These are phyloP conservation scores for Dianthus caryophyllus DNA, from an alignment of 148 eudicot species.

Conservation along the genomic window DNA sequence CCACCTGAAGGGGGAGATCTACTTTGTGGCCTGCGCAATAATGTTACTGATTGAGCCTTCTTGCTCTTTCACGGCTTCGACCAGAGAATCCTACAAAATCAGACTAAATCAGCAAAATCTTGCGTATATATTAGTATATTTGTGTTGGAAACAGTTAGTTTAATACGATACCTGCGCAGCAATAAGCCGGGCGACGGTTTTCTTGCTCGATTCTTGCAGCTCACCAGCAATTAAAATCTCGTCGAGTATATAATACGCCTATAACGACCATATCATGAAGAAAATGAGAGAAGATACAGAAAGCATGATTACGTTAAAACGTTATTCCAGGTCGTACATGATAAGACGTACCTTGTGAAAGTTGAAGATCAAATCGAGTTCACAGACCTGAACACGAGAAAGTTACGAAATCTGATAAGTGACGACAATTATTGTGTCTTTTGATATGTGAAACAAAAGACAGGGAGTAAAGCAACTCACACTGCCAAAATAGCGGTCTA, in stretches of 20 bases:
- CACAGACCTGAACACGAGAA: slow-evolving; percentile 61
- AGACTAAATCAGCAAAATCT: neutral
- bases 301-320: neutral
- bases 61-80: slow-evolving; percentile 85
- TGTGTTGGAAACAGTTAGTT: neutral
- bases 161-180: slow-evolving; percentile 71
- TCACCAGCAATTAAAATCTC: slow-evolving; percentile 93
- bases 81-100: slow-evolving; percentile 75
- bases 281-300: neutral
- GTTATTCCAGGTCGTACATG: neutral
- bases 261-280: slow-evolving; percentile 20
- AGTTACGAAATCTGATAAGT: neutral
- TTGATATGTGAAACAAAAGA: neutral
- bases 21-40: slow-evolving; percentile 84
- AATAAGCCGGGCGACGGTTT: slow-evolving; percentile 70
- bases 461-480: slow-evolving; percentile 42
- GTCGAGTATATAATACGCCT: slow-evolving; percentile 90
- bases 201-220: slow-evolving; percentile 97
- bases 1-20: slow-evolving; percentile 17
- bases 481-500: slow-evolving; percentile 95
- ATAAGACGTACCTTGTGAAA: slow-evolving; percentile 95
- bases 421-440: neutral
- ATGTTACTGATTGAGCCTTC: slow-evolving; percentile 77
- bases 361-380: slow-evolving; percentile 86
- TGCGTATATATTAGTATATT: neutral